Conservation (phyloP, 1,139 yeast genomes). For the Hemisphaericaspora lyxosophila region DNA sequence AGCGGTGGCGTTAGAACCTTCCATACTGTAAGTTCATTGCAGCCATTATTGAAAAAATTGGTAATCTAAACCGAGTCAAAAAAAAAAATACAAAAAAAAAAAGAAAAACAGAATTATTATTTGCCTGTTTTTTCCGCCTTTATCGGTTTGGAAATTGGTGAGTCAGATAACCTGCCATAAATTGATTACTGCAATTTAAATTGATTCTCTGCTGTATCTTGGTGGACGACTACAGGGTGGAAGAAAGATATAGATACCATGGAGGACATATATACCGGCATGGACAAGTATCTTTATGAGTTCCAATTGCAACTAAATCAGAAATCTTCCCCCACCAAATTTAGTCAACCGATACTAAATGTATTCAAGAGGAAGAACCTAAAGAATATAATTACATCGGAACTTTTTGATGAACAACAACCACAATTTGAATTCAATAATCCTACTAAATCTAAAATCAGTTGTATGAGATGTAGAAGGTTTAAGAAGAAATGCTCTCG, state of each 20-base stretch:
- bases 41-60: background rate
- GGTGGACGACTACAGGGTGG: too few relatives aligned
- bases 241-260: too few relatives aligned
- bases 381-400: background rate
- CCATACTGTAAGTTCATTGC: background rate
- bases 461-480: slow-evolving; percentile 26
- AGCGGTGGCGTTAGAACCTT: background rate
- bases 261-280: slow-evolving; percentile 2
- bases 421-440: slow-evolving; percentile 18
- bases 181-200: background rate
- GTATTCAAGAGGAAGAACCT: slow-evolving; percentile 26
- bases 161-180: slow-evolving; percentile 1
- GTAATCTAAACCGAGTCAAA: slow-evolving; percentile 2
- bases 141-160: too few relatives aligned
- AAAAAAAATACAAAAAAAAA: too few relatives aligned
- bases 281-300: slow-evolving; percentile 9
- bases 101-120: too few relatives aligned
- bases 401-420: background rate
- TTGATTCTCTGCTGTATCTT: too few relatives aligned
- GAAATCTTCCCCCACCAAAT: background rate
- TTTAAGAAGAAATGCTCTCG: slow-evolving; percentile 27
- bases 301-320: slow-evolving; percentile 14
- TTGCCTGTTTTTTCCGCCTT: too few relatives aligned
- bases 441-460: slow-evolving; percentile 19
- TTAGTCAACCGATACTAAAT: slow-evolving; percentile 11